Evolutionary conservation across 1,284 basidiomycete genomes (phyloP).

Genomic region (Fomitopsis betulina): DNA sequence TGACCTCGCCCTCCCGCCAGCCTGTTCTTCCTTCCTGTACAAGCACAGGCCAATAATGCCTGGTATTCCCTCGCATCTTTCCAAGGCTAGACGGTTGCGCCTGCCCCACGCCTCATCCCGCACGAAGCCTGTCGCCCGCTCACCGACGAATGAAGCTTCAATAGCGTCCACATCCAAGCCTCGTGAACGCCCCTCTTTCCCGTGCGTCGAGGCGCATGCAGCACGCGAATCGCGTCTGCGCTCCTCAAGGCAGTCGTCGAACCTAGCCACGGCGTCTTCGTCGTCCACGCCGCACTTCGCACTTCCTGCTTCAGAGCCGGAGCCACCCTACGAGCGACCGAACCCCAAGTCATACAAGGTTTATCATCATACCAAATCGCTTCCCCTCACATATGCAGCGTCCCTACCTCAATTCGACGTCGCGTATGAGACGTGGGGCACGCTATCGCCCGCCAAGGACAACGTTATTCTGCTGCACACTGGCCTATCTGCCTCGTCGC

Average conservation of each 20-base stretch:
- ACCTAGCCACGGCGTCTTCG: slow-evolving; percentile 11
- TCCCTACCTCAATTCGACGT: slow-evolving; percentile 78
- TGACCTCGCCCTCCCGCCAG: not conserved
- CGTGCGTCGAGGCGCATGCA: slow-evolving; percentile 75
- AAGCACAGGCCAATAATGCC: not conserved
- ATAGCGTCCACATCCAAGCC: slow-evolving; percentile 19
- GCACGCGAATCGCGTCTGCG: slow-evolving; percentile 53
- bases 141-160: not conserved
- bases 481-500: slow-evolving; percentile 91
- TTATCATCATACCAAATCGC: slow-evolving; percentile 58
- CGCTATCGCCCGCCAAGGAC: slow-evolving; percentile 70
- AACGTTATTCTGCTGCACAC: slow-evolving; percentile 98
- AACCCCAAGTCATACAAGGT: slow-evolving; percentile 63
- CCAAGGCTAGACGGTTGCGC: not conserved
- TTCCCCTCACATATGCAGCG: slow-evolving; percentile 73
- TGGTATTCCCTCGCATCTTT: not conserved
- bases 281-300: slow-evolving; percentile 19
- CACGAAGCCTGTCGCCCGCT: not conserved
- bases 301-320: slow-evolving; percentile 52
- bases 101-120: not conserved
- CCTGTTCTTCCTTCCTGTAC: not conserved
- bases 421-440: slow-evolving; percentile 98
- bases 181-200: slow-evolving; percentile 47
- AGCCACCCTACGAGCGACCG: slow-evolving; percentile 74
- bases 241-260: slow-evolving; percentile 8